Conservation (phyloP, 768 basidiomycete genomes). For the Trametes maxima region DNA sequence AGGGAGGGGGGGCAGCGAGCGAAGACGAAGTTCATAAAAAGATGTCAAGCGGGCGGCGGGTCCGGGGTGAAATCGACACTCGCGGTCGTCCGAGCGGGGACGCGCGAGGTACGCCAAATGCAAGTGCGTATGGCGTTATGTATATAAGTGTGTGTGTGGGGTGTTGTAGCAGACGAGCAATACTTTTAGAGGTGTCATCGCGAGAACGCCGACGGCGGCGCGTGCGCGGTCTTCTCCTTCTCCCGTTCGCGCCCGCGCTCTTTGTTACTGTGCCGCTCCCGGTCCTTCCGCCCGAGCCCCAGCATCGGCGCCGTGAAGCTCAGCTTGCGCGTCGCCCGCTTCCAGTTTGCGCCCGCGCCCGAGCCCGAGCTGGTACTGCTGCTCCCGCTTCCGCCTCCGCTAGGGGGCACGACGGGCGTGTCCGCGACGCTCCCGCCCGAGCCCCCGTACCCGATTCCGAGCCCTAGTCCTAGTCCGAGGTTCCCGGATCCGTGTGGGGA, state of each 20-base stretch:
- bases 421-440: slow-evolving; percentile 20
- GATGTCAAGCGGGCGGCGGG: no score
- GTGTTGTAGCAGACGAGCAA: no score
- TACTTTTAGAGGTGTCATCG: slow-evolving; percentile 1
- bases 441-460: slow-evolving; percentile 1
- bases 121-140: no score
- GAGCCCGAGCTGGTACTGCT: not conserved
- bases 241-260: slow-evolving; percentile 3
- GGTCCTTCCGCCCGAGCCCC: slow-evolving; percentile 53
- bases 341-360: slow-evolving; percentile 31
- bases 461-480: no score
- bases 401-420: slow-evolving; percentile 17
- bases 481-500: not conserved
- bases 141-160: no score
- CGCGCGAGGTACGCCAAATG: no score
- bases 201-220: slow-evolving; percentile 16
- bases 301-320: slow-evolving; percentile 65
- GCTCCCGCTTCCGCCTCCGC: not conserved
- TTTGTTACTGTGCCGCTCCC: slow-evolving; percentile 47
- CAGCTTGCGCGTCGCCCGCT: slow-evolving; percentile 61
- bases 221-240: not conserved
- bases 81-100: no score
- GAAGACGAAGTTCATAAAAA: no score
- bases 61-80: no score
- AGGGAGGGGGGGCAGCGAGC: no score